Evolutionary conservation across 2,329 filamentous ascomycete species (phyloP), one percentile per base, ranked within the genome.

Genomic region (Xylariaceae sp.): DNA sequence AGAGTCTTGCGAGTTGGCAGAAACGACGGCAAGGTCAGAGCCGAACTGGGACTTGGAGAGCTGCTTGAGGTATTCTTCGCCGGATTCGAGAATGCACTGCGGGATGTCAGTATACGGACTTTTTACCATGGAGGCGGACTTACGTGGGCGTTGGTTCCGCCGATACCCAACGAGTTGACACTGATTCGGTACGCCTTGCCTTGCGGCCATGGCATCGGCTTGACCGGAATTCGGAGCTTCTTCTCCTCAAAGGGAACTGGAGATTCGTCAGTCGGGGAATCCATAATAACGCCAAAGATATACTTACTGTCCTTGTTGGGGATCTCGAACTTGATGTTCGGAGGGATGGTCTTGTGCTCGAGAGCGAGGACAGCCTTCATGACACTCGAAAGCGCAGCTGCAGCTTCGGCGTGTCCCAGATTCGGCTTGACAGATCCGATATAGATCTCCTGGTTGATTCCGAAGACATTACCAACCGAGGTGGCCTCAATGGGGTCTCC

Each of bases 381-480:
- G 1, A 82, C 18, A 0, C 71, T 71, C 0, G 72, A 71, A 0
- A 82, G 53, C 0, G 78, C 80, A 1, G 74, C 73, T 0, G 78
- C 76, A 0, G 72, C 74, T 62, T 80, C 79, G 0, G 67, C 65
- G 60, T 82, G 80, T 0, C 79, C 79, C 2, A 73, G 11, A 47
- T 72, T 73, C 11, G 71, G 65, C 51, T 53, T 71, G 9, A 72
- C 65, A 7, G 63, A 66, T 34, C 64, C 65, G 30, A 67, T 66
- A 53, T 64, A 63, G 2, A 67, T 53, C 2, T 63, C 66, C 4
- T 44, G 52, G 1, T 30, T 51, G 2, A 53, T 56, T 4, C 65
- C 64, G 30, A 72, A 72, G 1, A 70, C 66, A 9, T 56, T 58
- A 1, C 63, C 61, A 11, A 76, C 67, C 1, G 71, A 73, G 3